A percentile compares a stretch with the other conserved stretches of the same genome.
Conservation (phyloP, 1,139 yeast species). For the Pichia sp. region DNA sequence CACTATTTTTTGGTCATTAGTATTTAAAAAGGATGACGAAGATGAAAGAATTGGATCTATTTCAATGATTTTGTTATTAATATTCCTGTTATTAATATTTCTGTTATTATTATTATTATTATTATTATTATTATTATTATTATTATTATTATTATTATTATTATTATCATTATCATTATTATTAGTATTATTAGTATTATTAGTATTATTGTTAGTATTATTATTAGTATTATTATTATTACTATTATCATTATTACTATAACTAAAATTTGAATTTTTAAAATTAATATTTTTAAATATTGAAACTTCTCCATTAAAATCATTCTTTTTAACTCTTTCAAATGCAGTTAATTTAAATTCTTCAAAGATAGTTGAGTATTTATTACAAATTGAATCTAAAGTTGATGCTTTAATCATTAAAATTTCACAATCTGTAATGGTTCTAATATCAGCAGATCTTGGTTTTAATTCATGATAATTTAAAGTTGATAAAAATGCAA, state of each 20-base stretch:
- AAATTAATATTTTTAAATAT: conserved; percentile 1
- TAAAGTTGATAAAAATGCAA: conserved; percentile 56
- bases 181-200: neutral
- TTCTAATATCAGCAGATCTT: conserved; percentile 58
- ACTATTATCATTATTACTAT: neutral
- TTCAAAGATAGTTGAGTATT: conserved; percentile 52
- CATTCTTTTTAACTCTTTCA: no score
- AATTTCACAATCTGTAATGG: conserved; percentile 54
- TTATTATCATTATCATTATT: neutral
- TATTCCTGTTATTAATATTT: neutral
- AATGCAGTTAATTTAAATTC: conserved; percentile 57
- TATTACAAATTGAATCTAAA: conserved; percentile 45
- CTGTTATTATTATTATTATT: neutral
- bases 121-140: neutral
- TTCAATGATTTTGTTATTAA: neutral
- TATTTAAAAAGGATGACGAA: no score
- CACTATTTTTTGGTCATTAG: no score
- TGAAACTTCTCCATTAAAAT: no score
- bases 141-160: neutral
- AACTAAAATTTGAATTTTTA: neutral
- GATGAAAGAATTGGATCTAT: no score
- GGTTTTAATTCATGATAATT: conserved; percentile 24
- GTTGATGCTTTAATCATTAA: conserved; percentile 52
- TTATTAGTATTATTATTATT: neutral
- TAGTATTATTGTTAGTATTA: no score